These are phyloP conservation scores for Sugiyamaella castrensis DNA, from an alignment of 1,139 yeast genomes.

Conservation along the genomic window DNA sequence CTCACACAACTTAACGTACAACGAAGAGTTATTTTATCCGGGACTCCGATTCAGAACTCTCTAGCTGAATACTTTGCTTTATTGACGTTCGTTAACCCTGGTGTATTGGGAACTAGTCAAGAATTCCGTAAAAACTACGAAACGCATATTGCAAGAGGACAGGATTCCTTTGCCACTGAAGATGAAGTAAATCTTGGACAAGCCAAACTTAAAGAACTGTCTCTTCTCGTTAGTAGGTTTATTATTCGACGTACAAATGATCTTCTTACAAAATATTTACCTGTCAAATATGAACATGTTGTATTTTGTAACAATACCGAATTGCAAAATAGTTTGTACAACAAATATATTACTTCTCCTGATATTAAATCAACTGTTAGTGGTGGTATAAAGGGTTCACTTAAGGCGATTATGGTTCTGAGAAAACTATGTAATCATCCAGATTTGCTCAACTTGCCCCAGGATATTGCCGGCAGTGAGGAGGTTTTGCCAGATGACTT, in stretches of 20 bases:
- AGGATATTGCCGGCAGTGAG: conserved; percentile 69
- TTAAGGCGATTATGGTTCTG: conserved; percentile 83
- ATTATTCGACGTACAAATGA: conserved; percentile 96
- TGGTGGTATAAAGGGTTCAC: conserved; percentile 77
- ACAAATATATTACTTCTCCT: conserved; percentile 75
- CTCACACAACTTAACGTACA: conserved; percentile 77
- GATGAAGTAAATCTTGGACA: conserved; percentile 73
- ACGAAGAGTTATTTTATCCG: conserved; percentile 88
- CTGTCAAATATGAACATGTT: conserved; percentile 94
- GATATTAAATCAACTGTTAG: conserved; percentile 67
- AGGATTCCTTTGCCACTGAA: conserved; percentile 90
- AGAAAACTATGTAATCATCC: conserved; percentile 95
- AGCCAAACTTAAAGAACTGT: conserved; percentile 62
- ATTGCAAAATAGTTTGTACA: conserved; percentile 68
- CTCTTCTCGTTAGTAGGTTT: conserved; percentile 77
- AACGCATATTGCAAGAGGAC: conserved; percentile 70
- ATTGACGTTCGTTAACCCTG: conserved; percentile 92
- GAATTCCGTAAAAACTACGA: conserved; percentile 89
- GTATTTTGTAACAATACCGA: conserved; percentile 83
- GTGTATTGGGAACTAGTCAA: conserved; percentile 75
- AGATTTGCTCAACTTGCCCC: conserved; percentile 70
- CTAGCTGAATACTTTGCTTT: conserved; percentile 91
- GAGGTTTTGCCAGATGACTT: conserved; percentile 73
- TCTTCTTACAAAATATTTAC: conserved; percentile 85
- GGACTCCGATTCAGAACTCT: conserved; percentile 98